Evolutionary conservation across 140 eudicot species (phyloP), one percentile per base, ranked within the genome.

Genomic region (Cichorium intybus): DNA sequence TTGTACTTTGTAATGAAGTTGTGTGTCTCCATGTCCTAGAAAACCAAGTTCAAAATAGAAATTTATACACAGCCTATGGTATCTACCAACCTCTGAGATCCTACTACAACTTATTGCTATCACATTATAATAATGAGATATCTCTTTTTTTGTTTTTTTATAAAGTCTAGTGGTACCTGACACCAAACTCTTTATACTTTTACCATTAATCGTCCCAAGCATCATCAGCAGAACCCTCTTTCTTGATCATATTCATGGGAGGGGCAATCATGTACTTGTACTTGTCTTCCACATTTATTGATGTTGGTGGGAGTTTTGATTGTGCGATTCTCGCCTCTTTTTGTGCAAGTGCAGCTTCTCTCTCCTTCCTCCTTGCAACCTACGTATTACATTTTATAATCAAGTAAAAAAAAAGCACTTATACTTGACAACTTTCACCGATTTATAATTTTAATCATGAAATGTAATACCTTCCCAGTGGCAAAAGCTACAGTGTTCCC

Each of bases 301-400:
- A 76, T 28, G 83, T 67, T 2, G 85, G 66, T 5, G 96, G 77
- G 15, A 70, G 72, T 56, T 80, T 82, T 6, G 87, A 75, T 51
- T 80, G 74, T 24, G 80, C 77, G 54, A 63, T 55, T 47, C 80
- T 77, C 53, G 87, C 90, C 65, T 85, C 96, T 71, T 69, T 88
- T 15, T 85, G 81, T 51, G 96, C 96, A 10, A 82, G 81, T 10
- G 77, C 81, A 23, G 82, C 95, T 78, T 88, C 94, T 56, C 78
- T 77, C 78, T 88, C 95, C 74, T 82, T 82, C 79, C 84, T 88
- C 71, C 96, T 75, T 29, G 95, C 96, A 74, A 82, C 82, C 96
- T 88, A 51, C 56, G 43, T 17, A 2, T 22, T 39, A 45, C 16
- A 5, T 20, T 0, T 18, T 33, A 1, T n/a, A n/a, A n/a, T n/a